Conservation (phyloP, 495 filamentous ascomycete species). For the Penicillium ucsense region DNA sequence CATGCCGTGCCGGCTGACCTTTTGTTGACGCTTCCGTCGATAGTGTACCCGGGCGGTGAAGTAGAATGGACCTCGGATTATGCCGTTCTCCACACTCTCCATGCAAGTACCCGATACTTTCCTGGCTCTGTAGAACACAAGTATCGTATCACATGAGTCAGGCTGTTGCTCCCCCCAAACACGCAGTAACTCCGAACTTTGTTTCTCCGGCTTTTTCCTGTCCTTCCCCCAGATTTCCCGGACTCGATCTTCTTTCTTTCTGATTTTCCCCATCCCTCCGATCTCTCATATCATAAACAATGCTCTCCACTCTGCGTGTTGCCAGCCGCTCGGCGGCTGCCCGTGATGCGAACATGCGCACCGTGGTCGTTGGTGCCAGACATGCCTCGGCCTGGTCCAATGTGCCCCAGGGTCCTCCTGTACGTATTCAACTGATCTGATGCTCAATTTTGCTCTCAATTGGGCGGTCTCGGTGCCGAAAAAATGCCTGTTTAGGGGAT, state of each 20-base stretch:
- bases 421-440: slow-evolving; percentile 37
- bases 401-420: slow-evolving; percentile 86
- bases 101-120: slow-evolving; percentile 16
- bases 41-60: slow-evolving; percentile 7
- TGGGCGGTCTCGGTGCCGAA: no score
- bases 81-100: slow-evolving; percentile 1
- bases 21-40: no score
- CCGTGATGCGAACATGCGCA: slow-evolving; percentile 36
- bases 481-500: neutral
- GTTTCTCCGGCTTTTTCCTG: slow-evolving; percentile 17
- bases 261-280: slow-evolving; percentile 5
- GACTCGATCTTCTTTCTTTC: slow-evolving; percentile 7
- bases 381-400: slow-evolving; percentile 78
- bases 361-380: slow-evolving; percentile 46
- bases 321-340: slow-evolving; percentile 44
- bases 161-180: slow-evolving; percentile 16
- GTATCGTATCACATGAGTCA: slow-evolving; percentile 28
- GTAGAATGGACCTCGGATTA: slow-evolving; percentile 11
- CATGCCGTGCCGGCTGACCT: neutral
- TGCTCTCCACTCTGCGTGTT: slow-evolving; percentile 49
- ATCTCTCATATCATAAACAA: slow-evolving; percentile 17
- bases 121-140: neutral
- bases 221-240: slow-evolving; percentile 9
- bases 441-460: no score
- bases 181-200: slow-evolving; percentile 26